phyloP scores from a whole-genome alignment of 306 rosid genomes.

The Cotoneaster glaucophyllus region DNA sequence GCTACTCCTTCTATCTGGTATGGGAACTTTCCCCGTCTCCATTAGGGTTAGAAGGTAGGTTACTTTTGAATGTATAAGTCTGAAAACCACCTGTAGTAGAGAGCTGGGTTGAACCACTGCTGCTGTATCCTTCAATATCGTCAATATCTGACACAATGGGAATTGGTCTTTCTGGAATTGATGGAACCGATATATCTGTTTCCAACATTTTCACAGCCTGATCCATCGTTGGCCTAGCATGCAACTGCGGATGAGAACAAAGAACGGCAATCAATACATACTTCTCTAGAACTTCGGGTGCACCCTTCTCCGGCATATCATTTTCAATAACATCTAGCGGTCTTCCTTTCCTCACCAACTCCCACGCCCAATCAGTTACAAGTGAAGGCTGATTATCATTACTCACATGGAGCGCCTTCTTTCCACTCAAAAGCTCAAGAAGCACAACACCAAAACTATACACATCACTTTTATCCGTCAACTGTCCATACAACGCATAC shows the following conservation, averaged over 20 bases:
- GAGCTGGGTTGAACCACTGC: slow-evolving; percentile 49
- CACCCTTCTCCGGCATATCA: slow-evolving; percentile 58
- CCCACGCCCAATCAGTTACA: slow-evolving; percentile 90
- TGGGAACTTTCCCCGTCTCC: slow-evolving; percentile 29
- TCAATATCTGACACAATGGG: slow-evolving; percentile 59
- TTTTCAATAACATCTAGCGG: slow-evolving; percentile 74
- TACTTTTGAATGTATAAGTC: slow-evolving; percentile 32
- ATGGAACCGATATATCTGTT: slow-evolving; percentile 67
- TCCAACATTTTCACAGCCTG: slow-evolving; percentile 93
- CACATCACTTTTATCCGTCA: slow-evolving; percentile 89
- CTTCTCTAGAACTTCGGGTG: slow-evolving; percentile 66
- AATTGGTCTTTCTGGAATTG: slow-evolving; percentile 69
- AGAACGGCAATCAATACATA: slow-evolving; percentile 73
- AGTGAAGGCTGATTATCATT: slow-evolving; percentile 50
- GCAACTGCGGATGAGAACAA: slow-evolving; percentile 89
- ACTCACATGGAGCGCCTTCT: slow-evolving; percentile 55
- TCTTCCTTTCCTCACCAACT: slow-evolving; percentile 58
- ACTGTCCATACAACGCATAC: slow-evolving; percentile 88
- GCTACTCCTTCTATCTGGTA: slow-evolving; percentile 16
- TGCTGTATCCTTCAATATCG: slow-evolving; percentile 69
- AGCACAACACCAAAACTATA: slow-evolving; percentile 83
- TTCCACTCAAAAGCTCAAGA: slow-evolving; percentile 94
- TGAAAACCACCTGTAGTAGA: slow-evolving; percentile 59
- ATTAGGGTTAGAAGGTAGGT: slow-evolving; percentile 19
- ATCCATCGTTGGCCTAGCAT: slow-evolving; percentile 98